phyloP scores from a whole-genome alignment of 2,329 filamentous ascomycete species.

The Colletotrichum sp. region DNA sequence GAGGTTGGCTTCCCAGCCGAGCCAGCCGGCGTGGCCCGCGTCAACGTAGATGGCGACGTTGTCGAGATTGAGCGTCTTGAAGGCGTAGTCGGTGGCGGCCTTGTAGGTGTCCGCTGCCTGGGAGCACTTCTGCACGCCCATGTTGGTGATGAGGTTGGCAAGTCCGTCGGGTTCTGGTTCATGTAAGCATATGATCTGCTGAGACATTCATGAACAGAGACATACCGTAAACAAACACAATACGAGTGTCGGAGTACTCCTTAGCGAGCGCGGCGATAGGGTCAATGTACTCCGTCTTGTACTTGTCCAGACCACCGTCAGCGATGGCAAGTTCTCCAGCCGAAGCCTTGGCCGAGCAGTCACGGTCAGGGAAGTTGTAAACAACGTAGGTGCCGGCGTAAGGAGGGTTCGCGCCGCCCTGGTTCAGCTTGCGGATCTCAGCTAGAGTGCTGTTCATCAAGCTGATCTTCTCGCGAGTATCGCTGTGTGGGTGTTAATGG shows the following conservation, averaged over 20 bases:
- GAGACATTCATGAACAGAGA: not conserved
- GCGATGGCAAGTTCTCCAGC: slow-evolving; percentile 37
- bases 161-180: slow-evolving; percentile 33
- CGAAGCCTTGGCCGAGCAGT: slow-evolving; percentile 40
- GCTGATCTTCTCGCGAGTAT: slow-evolving; percentile 36
- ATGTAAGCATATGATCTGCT: no score
- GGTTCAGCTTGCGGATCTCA: slow-evolving; percentile 26
- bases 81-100: slow-evolving; percentile 35
- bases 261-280: slow-evolving; percentile 22
- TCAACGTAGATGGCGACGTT: slow-evolving; percentile 43
- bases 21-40: slow-evolving; percentile 42
- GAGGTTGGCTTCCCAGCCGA: slow-evolving; percentile 37
- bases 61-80: slow-evolving; percentile 36
- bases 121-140: slow-evolving; percentile 32
- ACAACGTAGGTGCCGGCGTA: slow-evolving; percentile 36
- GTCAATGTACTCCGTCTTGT: slow-evolving; percentile 38
- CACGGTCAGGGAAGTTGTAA: slow-evolving; percentile 43
- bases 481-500: slow-evolving; percentile 22
- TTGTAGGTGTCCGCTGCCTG: slow-evolving; percentile 32
- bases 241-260: slow-evolving; percentile 13
- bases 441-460: slow-evolving; percentile 33
- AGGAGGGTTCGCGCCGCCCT: slow-evolving; percentile 23
- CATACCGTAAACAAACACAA: slow-evolving; percentile 23
- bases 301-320: slow-evolving; percentile 32
- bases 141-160: slow-evolving; percentile 41